Base-by-base conservation (phyloP, 306 rosid species). In the Glycine latifolia region DNA sequence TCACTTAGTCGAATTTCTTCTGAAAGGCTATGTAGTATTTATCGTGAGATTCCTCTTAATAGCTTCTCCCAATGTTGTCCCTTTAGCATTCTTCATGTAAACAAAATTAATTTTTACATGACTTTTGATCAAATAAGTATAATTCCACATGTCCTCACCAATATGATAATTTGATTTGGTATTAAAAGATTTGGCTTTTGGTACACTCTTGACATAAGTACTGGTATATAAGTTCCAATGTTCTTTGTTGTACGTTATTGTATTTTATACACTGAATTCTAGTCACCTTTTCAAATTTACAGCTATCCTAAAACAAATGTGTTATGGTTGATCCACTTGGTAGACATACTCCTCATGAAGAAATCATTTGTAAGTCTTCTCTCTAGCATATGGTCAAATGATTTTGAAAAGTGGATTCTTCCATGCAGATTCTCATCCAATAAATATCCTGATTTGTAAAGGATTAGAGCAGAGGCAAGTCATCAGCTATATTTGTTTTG, bases 261-360 rank as follows among this genome's bases (percentile, higher is more conserved):
- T 41, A 14, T 81, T 77, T 48, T 31, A 5, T 61, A 77, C 77
- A 8, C 76, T 79, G 49, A 89, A 52, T 73, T 53, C 20, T 66
- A 56, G 70, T 53, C 69, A 52, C 68, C 55, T 85, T 67, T 76
- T 54, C 67, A 79, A 82, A 76, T 84, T 86, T 85, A 83, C 97
- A 93, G 98, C 84, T 93, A 83, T 82, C 94, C 97, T 37, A 91
- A 79, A 88, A 95, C 98, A 49, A 95, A 95, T 76, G 98, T 92
- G 69, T 75, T 92, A 65, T 95, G 98, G n/a, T n/a, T n/a, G n/a
- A n/a, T n/a, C n/a, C n/a, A n/a, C n/a, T n/a, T n/a, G n/a, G n/a
- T n/a, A n/a, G n/a, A n/a, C n/a, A n/a, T n/a, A n/a, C n/a, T n/a
- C n/a, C n/a, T n/a, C n/a, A n/a, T n/a, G n/a, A n/a, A n/a, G n/a